Evolutionary conservation across 495 filamentous ascomycete species (phyloP).

Genomic region (Podospora appendiculata): DNA sequence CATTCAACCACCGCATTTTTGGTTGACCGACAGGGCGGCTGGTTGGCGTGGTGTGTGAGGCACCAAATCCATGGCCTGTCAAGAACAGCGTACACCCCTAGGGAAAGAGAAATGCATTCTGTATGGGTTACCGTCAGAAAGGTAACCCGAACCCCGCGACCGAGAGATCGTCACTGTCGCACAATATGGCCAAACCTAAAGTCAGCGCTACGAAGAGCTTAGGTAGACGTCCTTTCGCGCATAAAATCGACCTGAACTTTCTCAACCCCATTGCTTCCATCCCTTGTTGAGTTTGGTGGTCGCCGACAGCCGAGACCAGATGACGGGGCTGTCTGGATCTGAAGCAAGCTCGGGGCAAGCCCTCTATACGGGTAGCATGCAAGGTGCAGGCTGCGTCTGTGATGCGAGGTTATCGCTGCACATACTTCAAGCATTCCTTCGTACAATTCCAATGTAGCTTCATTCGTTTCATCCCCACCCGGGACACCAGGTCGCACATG

Average conservation of each 20-base stretch:
- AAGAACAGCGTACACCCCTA: neutral
- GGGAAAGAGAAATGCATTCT: neutral
- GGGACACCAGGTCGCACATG: neutral
- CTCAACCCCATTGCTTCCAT: neutral
- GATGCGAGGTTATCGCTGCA: neutral
- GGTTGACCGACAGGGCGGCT: neutral
- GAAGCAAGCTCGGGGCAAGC: neutral
- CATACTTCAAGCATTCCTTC: neutral
- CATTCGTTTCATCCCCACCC: neutral
- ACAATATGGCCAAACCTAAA: neutral
- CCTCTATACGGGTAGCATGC: neutral
- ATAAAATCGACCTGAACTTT: neutral
- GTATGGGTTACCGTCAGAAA: neutral
- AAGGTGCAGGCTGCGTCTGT: too few relatives aligned
- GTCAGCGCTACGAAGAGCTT: neutral
- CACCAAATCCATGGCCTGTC: neutral
- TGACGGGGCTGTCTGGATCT: slow-evolving; percentile 2
- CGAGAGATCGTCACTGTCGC: neutral
- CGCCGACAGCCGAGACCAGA: slow-evolving; percentile 1
- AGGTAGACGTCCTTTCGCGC: neutral
- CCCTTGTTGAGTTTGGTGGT: neutral
- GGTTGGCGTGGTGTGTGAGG: neutral
- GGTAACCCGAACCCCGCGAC: neutral
- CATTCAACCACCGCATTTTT: too few relatives aligned
- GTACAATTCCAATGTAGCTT: neutral